A percentile compares a stretch with the other conserved stretches of the same genome.
These are phyloP conservation scores for Pythium phragmiticola DNA, from an alignment of 352 stramenopile species.

Conservation along the genomic window DNA sequence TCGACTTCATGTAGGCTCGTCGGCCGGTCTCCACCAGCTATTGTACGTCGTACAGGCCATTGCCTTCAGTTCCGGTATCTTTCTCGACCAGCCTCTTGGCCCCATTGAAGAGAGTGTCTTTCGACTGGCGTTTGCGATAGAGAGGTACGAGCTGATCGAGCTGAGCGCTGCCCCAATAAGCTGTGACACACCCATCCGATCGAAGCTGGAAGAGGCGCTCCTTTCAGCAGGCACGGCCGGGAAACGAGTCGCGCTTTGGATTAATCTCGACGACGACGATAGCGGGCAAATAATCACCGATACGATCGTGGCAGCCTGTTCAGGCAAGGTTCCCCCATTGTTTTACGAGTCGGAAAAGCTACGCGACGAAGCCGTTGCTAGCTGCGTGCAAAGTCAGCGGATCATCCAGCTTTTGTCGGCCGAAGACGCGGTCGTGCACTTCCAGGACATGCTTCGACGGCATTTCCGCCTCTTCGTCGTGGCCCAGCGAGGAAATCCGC, in stretches of 20 bases:
- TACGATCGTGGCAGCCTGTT: conserved; percentile 28
- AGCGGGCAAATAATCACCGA: neutral
- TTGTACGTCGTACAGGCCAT: conserved; percentile 17
- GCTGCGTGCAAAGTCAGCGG: conserved; percentile 37
- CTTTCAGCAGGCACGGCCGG: neutral
- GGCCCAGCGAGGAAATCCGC: neutral
- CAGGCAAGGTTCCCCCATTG: conserved; percentile 36
- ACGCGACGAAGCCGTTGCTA: conserved; percentile 31
- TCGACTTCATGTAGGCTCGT: conserved; percentile 18
- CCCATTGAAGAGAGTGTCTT: conserved; percentile 1
- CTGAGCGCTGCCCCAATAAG: neutral
- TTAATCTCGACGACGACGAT: neutral
- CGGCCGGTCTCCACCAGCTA: conserved; percentile 15
- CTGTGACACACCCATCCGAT: neutral
- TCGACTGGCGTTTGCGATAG: neutral
- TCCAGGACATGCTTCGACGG: conserved; percentile 31
- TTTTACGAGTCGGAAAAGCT: conserved; percentile 35
- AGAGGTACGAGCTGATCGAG: conserved; percentile 10
- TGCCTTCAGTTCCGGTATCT: conserved; percentile 1
- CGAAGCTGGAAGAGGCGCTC: conserved; percentile 5
- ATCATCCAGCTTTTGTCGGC: conserved; percentile 39
- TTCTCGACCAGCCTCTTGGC: conserved; percentile 7
- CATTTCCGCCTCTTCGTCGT: conserved; percentile 54
- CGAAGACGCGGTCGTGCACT: conserved; percentile 30
- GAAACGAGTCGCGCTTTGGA: conserved; percentile 5